Evolutionary conservation across 306 rosid genomes (phyloP).

Genomic region (Abrus pulchellus): DNA sequence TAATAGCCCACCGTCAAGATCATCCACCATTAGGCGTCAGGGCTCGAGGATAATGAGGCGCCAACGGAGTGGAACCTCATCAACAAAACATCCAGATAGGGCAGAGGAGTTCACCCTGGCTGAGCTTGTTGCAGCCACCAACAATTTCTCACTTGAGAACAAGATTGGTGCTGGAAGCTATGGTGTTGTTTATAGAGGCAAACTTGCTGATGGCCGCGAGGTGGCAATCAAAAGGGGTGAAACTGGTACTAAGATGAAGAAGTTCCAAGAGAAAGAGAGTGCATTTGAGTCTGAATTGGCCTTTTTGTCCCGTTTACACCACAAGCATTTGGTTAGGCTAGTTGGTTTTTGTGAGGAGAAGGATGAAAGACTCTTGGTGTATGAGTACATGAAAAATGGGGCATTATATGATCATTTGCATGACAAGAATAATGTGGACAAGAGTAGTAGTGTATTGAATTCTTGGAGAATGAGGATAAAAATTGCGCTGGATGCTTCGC

Average conservation of each 20-base stretch:
- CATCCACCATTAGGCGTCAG: slow-evolving; percentile 77
- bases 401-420: slow-evolving; percentile 90
- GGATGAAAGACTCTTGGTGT: slow-evolving; percentile 89
- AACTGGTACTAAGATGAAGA: slow-evolving; percentile 64
- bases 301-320: slow-evolving; percentile 91
- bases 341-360: slow-evolving; percentile 92
- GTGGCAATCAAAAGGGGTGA: slow-evolving; percentile 95
- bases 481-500: slow-evolving; percentile 82
- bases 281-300: slow-evolving; percentile 94
- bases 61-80: slow-evolving; percentile 96
- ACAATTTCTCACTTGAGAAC: slow-evolving; percentile 70
- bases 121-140: slow-evolving; percentile 80
- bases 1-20: slow-evolving; percentile 76
- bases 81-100: slow-evolving; percentile 74
- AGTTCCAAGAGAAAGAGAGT: slow-evolving; percentile 90
- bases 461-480: slow-evolving; percentile 95
- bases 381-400: slow-evolving; percentile 94
- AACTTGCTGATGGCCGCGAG: slow-evolving; percentile 76
- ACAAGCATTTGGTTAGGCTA: slow-evolving; percentile 90
- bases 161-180: slow-evolving; percentile 95
- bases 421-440: slow-evolving; percentile 75
- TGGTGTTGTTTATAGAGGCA: slow-evolving; percentile 88
- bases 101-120: slow-evolving; percentile 82
- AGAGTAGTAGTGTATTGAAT: slow-evolving; percentile 66
- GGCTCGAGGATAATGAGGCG: slow-evolving; percentile 89